Evolutionary conservation across 2,329 filamentous ascomycete genomes (phyloP), one percentile per base, ranked within the genome.

Genomic region (Sarocladium oryzae): DNA sequence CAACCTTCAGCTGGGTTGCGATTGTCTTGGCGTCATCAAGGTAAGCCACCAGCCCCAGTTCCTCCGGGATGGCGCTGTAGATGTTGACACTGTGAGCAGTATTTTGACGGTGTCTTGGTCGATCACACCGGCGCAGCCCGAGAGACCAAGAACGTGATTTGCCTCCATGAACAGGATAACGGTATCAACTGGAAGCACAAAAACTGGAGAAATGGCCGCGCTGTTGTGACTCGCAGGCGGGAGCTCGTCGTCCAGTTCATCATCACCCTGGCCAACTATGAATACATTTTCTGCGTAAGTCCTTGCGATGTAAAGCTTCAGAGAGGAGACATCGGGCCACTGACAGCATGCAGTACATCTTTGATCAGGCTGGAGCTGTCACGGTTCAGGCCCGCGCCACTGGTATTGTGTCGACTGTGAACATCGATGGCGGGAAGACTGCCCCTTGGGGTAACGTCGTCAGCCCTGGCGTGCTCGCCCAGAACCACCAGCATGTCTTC

Each of bases 401-500:
- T 0, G 77, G 73, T 5, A 74, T 83, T 57, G 60, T 68, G 40
- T 66, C 63, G 2, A 64, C 64, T 9, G 59, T 62, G 52, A 76
- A 81, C 51, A 72, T 77, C 11, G 77, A 69, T 63, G 74, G 78
- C 55, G 81, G 82, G 52, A 78, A 76, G 49, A 67, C 64, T 6
- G 79, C 62, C n/a, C 68, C 65, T 1, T 84, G 77, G 63, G 80
- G 79, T 6, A 86, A 78, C 51, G 71, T 84, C 3, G 81, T 87
- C 3, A 72, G 72, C 5, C 75, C 77, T 0, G 82, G 82, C 0
- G 76, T 79, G 0, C 65, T 85, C 4, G 83, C 82, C 0, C 79
- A 81, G 49, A 82, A 85, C 61, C 82, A 86, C 58, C 83, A 86
- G 60, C 82, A 86, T 65, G 72, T 86, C 50, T 86, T 86, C 61